Base-by-base conservation (phyloP, 1,139 yeast species). In the Citeromyces siamensis region DNA sequence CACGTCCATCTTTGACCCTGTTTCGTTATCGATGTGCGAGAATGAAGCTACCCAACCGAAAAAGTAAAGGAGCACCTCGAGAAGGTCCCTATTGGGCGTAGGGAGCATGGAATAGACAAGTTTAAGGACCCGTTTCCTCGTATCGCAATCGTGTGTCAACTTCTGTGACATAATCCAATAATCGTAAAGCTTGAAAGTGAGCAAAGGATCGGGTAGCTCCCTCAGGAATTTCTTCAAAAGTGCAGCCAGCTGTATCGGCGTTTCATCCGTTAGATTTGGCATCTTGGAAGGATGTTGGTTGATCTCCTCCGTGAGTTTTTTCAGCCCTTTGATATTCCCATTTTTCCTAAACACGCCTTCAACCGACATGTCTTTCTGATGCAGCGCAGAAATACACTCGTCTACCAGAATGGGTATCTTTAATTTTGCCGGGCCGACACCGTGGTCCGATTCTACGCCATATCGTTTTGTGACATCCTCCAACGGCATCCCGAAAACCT, bases 271-370 rank as follows among this genome's bases (percentile, higher is more conserved):
- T 36, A 90, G 69, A 48, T 80, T 78, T 0, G 94, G 93, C 10
- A 78, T 68, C 42, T 66, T 72, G 29, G 75, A 69, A 2, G 96
- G 95, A 46, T 71, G 68, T 40, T 69, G 64, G 56, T 93, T 93
- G 46, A 88, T 80, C 41, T 66, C 71, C 37, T 76, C 86, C 0
- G 88, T 72, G 41, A 88, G 62, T 46, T 79, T 85, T 46, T 81
- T 74, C 37, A 90, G 64, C 35, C 83, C 71, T 48, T 88, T 77
- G 50, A 93, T 90, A 51, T 93, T 93, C 51, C 99, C 99, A 53
- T 93, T 93, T 52, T 88, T 82, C 50, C 99, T 71, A 65, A 93
- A 93, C 7, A 93, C 82, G 41, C 98, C 98, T 58, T 90, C 98
- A 16, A 86, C 90, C 3, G 96, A 83, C 84, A 93, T 79, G 59